Conservation (phyloP, 78 protist genomes). For the Dictyostelium firmibasis region DNA sequence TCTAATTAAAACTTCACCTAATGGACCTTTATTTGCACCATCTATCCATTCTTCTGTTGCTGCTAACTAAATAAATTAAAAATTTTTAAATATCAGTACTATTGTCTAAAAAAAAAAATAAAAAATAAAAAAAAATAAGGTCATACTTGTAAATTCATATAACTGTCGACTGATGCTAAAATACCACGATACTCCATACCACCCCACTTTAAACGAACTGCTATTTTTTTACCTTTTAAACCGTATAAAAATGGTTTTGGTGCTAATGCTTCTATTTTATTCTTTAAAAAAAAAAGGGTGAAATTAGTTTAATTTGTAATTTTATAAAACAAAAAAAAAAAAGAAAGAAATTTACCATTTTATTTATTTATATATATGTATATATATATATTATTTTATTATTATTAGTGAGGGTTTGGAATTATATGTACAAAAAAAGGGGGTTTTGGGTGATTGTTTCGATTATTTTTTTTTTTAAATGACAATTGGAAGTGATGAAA, state of each 20-base stretch:
- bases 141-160: slow-evolving; percentile 79
- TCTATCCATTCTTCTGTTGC: slow-evolving; percentile 84
- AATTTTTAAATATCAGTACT: too few species aligned
- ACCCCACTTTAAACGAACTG: slow-evolving; percentile 82
- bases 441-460: not conserved
- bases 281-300: not conserved
- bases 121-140: not conserved
- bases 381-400: too few species aligned
- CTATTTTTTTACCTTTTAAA: slow-evolving; percentile 71
- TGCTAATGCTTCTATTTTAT: slow-evolving; percentile 57
- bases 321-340: not conserved
- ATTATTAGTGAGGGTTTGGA: not conserved
- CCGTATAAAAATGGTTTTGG: slow-evolving; percentile 82
- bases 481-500: not conserved
- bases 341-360: too few species aligned
- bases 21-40: slow-evolving; percentile 54
- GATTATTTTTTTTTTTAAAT: not conserved
- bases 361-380: too few species aligned
- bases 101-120: not conserved
- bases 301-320: not conserved
- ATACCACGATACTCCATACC: slow-evolving; percentile 82
- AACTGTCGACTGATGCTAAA: slow-evolving; percentile 77
- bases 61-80: slow-evolving; percentile 32
- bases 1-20: slow-evolving; percentile 84
- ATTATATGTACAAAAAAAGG: not conserved